Evolutionary conservation across 2,329 filamentous ascomycete genomes (phyloP).

Genomic region (Colletotrichum theobromicola): DNA sequence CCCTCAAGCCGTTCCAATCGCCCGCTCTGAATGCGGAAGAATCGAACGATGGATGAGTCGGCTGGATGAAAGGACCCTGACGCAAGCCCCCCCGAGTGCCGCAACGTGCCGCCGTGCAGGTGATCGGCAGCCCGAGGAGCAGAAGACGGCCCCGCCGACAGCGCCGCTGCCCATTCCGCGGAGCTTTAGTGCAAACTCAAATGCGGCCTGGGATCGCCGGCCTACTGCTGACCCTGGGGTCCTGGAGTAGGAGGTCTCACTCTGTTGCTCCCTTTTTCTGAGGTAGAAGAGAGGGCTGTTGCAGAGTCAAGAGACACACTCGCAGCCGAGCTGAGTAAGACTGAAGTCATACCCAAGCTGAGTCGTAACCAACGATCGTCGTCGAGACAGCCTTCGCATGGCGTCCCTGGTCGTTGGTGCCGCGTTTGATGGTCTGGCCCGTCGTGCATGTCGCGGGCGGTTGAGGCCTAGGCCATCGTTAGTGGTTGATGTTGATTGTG

Average conservation of each 20-base stretch:
- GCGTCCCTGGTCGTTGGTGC: neutral
- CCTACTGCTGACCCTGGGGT: neutral
- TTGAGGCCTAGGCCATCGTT: neutral
- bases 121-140: neutral
- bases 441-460: neutral
- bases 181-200: neutral
- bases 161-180: neutral
- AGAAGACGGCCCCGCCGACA: neutral
- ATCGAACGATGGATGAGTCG: neutral
- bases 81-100: neutral
- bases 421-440: neutral
- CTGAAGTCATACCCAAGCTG: neutral
- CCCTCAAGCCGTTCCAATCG: neutral
- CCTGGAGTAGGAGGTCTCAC: neutral
- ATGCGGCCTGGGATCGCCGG: neutral
- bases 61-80: neutral
- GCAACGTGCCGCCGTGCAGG: neutral
- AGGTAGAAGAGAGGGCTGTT: neutral
- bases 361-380: neutral
- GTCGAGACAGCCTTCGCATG: neutral
- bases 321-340: neutral
- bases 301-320: neutral
- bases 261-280: neutral
- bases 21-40: neutral
- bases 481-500: neutral